These are phyloP conservation scores for Cyberlindnera meyerae DNA, from an alignment of 805 yeast species.

Conservation along the genomic window DNA sequence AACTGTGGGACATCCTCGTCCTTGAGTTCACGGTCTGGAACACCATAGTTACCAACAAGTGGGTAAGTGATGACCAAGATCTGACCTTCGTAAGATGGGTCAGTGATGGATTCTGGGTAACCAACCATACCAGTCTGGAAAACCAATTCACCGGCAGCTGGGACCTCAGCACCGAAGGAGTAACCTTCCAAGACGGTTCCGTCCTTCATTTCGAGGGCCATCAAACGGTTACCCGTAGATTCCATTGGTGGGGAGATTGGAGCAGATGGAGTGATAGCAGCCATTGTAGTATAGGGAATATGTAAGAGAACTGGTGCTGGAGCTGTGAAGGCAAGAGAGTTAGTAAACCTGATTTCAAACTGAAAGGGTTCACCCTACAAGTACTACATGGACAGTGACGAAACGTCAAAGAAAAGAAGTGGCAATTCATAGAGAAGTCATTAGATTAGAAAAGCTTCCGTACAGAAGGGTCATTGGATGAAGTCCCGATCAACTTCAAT, in stretches of 20 bases:
- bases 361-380: slow-evolving; percentile 7
- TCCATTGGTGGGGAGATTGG: slow-evolving; percentile 92
- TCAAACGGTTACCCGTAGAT: slow-evolving; percentile 72
- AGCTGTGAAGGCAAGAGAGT: slow-evolving; percentile 4
- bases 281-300: slow-evolving; percentile 9
- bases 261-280: slow-evolving; percentile 47
- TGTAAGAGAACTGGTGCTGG: slow-evolving; percentile 10
- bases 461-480: too few species aligned
- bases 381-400: slow-evolving; percentile 5
- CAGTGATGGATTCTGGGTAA: slow-evolving; percentile 95
- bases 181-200: slow-evolving; percentile 88
- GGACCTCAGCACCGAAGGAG: slow-evolving; percentile 89
- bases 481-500: too few species aligned
- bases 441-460: slow-evolving; percentile 6
- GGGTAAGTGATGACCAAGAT: slow-evolving; percentile 95
- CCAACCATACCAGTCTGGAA: slow-evolving; percentile 99
- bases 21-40: slow-evolving; percentile 76
- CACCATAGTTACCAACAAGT: slow-evolving; percentile 97
- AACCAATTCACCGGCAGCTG: slow-evolving; percentile 95
- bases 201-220: slow-evolving; percentile 84
- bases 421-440: slow-evolving; percentile 7
- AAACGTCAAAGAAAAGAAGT: slow-evolving; percentile 1
- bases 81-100: slow-evolving; percentile 98
- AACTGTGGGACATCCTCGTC: slow-evolving; percentile 71
- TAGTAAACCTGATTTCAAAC: slow-evolving; percentile 8